Conservation (phyloP, 495 filamentous ascomycete species). For the Cairneyella variabilis region DNA sequence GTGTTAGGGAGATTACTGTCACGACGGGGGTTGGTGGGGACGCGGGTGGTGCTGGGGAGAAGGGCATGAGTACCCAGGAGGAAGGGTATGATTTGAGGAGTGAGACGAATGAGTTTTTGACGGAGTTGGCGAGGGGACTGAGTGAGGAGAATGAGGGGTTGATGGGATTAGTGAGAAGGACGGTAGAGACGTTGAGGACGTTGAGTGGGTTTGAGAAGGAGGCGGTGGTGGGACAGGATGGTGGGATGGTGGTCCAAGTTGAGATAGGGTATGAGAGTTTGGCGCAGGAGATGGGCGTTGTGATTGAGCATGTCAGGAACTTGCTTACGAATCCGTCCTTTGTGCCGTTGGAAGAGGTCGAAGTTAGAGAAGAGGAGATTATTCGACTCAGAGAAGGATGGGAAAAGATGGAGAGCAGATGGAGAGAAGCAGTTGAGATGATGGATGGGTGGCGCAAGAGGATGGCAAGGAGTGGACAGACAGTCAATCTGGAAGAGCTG, state of each 20-base stretch:
- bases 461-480: conserved; percentile 72
- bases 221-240: conserved; percentile 34
- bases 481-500: conserved; percentile 79
- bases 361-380: conserved; percentile 87
- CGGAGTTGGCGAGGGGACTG: conserved; percentile 77
- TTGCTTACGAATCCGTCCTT: conserved; percentile 93
- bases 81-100: conserved; percentile 70
- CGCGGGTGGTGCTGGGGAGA: conserved; percentile 26
- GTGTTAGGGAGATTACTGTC: conserved; percentile 54
- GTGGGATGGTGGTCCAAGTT: conserved; percentile 28
- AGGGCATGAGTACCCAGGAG: conserved; percentile 46
- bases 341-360: conserved; percentile 91
- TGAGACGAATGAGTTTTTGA: conserved; percentile 91
- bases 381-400: conserved; percentile 73
- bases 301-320: conserved; percentile 74
- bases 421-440: conserved; percentile 83
- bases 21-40: conserved; percentile 39
- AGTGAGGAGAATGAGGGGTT: conserved; percentile 93
- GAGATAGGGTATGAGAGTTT: conserved; percentile 60
- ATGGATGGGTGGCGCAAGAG: conserved; percentile 91
- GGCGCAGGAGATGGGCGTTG: conserved; percentile 63
- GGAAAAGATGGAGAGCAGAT: conserved; percentile 86
- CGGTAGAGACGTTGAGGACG: conserved; percentile 67
- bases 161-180: conserved; percentile 66
- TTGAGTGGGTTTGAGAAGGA: conserved; percentile 69